Evolutionary conservation across 2,329 filamentous ascomycete genomes (phyloP).

Genomic region (Colletotrichum sp.): DNA sequence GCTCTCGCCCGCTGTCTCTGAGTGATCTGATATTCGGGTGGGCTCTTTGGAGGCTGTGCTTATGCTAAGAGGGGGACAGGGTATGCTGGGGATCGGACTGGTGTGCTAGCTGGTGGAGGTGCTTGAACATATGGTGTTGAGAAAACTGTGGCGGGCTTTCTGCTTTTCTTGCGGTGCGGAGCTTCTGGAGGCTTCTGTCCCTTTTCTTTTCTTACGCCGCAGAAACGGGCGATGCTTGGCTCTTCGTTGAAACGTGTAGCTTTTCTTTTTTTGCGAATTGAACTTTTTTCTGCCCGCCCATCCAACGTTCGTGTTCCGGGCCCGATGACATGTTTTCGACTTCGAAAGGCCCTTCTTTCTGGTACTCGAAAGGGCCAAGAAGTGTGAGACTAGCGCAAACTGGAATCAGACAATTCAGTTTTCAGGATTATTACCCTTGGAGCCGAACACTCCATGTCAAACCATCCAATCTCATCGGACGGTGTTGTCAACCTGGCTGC

Average conservation of each 20-base stretch:
- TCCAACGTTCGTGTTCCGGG: not conserved
- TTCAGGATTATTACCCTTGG: not conserved
- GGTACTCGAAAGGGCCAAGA: not conserved
- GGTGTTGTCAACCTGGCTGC: not conserved
- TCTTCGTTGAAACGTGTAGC: not conserved
- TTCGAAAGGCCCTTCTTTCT: rapidly evolving
- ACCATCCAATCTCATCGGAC: not conserved
- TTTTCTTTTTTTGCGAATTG: not conserved
- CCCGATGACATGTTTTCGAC: not conserved
- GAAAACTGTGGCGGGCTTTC: not conserved
- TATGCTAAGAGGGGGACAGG: not conserved
- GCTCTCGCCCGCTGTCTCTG: not conserved
- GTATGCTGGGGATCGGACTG: not conserved
- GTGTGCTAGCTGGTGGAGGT: not conserved
- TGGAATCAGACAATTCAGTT: not conserved
- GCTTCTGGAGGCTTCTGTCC: not conserved
- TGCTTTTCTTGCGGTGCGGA: not conserved
- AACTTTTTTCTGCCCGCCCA: not conserved
- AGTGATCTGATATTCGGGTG: not conserved
- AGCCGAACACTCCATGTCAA: not conserved
- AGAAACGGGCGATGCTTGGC: not conserved
- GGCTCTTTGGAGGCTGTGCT: not conserved
- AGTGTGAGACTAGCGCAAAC: not conserved
- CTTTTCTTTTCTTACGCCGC: not conserved
- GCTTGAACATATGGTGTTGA: not conserved